Evolutionary conservation across 169 alveolate genomes (phyloP).

Genomic region (Plasmodium falciparum): DNA sequence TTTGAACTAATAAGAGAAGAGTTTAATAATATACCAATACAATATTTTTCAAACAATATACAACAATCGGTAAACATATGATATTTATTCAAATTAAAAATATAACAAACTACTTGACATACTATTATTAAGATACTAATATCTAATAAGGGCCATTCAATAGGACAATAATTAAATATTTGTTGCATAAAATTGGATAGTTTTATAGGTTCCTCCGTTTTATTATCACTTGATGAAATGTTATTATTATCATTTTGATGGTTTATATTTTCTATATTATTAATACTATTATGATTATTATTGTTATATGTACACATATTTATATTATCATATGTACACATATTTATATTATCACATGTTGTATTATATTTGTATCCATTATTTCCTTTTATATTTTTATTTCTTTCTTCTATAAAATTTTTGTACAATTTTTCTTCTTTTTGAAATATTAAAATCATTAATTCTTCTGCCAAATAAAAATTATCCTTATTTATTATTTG

Average conservation of each 20-base stretch:
- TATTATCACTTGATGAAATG: neutral
- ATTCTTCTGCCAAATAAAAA: constrained; percentile 49
- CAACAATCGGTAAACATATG: constrained; percentile 23
- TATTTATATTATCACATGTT: neutral
- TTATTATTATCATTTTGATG: neutral
- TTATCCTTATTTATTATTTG: constrained; percentile 50
- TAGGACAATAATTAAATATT: constrained; percentile 31
- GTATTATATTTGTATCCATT: neutral
- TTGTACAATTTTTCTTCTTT: constrained; percentile 57
- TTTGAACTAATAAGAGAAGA: constrained; percentile 42
- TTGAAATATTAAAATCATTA: constrained; percentile 53
- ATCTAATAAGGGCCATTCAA: constrained; percentile 67
- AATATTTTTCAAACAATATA: constrained; percentile 40
- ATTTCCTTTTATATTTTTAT: neutral
- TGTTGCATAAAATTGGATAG: constrained; percentile 60
- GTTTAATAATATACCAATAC: constrained; percentile 63
- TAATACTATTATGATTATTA: neutral
- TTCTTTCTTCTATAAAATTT: constrained; percentile 9
- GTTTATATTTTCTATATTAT: neutral
- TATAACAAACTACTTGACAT: constrained; percentile 56
- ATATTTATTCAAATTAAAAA: constrained; percentile 46
- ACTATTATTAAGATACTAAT: constrained; percentile 55
- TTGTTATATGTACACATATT: neutral
- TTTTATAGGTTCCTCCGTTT: neutral
- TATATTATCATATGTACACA: neutral